phyloP scores from a whole-genome alignment of 2,329 filamentous ascomycete genomes.

The Moelleriella libera region DNA sequence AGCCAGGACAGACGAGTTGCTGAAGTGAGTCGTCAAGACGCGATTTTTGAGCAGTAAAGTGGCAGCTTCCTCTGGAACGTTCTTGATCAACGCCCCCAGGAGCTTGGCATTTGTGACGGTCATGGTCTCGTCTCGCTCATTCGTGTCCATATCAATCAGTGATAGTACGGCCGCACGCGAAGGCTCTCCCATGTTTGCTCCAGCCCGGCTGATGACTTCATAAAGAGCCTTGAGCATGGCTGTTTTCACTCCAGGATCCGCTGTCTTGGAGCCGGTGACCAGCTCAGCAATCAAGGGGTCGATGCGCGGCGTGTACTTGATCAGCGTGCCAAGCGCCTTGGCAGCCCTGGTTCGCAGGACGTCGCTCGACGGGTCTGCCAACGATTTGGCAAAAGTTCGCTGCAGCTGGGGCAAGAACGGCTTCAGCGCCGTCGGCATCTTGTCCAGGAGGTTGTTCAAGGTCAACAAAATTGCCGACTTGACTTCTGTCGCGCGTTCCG shows the following conservation, averaged over 20 bases:
- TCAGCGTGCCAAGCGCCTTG: slow-evolving; percentile 85
- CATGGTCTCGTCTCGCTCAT: slow-evolving; percentile 63
- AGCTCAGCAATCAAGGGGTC: slow-evolving; percentile 88
- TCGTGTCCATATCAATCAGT: slow-evolving; percentile 74
- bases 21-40: slow-evolving; percentile 65
- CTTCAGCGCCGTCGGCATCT: slow-evolving; percentile 90
- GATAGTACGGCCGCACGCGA: slow-evolving; percentile 76
- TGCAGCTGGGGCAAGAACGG: slow-evolving; percentile 95
- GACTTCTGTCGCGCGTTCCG: slow-evolving; percentile 89
- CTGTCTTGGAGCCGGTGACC: slow-evolving; percentile 86
- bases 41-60: slow-evolving; percentile 48
- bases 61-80: slow-evolving; percentile 61
- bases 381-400: slow-evolving; percentile 88
- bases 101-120: slow-evolving; percentile 83
- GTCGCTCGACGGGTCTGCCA: slow-evolving; percentile 88
- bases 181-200: slow-evolving; percentile 83
- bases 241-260: slow-evolving; percentile 71
- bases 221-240: slow-evolving; percentile 96
- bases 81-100: slow-evolving; percentile 78
- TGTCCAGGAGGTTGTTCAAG: slow-evolving; percentile 87
- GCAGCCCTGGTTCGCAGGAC: slow-evolving; percentile 76
- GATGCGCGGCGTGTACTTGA: slow-evolving; percentile 87
- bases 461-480: slow-evolving; percentile 90
- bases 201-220: slow-evolving; percentile 91
- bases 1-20: slow-evolving; percentile 65